Conservation (phyloP, 768 basidiomycete genomes). For the Phaffia australis region DNA sequence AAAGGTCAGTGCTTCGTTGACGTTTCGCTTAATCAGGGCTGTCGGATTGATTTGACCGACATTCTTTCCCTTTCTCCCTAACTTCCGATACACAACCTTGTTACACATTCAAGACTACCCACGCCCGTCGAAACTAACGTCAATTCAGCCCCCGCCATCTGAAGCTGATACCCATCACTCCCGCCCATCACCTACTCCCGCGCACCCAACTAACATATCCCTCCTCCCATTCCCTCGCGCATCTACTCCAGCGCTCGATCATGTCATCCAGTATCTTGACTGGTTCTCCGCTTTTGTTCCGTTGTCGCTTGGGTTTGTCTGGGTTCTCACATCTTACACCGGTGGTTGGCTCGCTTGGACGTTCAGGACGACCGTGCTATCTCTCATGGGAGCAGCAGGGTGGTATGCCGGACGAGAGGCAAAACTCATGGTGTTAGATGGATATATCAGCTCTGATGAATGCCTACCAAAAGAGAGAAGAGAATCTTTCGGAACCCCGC, state of each 20-base stretch:
- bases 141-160: constrained; percentile 11
- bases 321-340: constrained; percentile 44
- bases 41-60: too few relatives aligned
- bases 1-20: constrained; percentile 35
- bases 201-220: constrained; percentile 33
- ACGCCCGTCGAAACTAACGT: not conserved
- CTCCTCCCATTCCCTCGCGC: constrained; percentile 42
- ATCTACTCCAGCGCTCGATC: constrained; percentile 33
- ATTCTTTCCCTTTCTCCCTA: too few relatives aligned
- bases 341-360: constrained; percentile 40
- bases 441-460: too few relatives aligned
- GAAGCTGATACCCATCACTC: constrained; percentile 1
- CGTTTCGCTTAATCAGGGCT: not conserved
- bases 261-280: constrained; percentile 36
- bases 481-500: constrained; percentile 43
- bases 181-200: constrained; percentile 24
- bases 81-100: not conserved
- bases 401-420: too few relatives aligned
- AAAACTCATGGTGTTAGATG: too few relatives aligned
- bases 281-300: constrained; percentile 36
- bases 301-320: constrained; percentile 35
- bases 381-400: constrained; percentile 37
- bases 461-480: constrained; percentile 35
- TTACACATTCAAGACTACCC: constrained; percentile 19
- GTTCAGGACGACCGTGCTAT: constrained; percentile 40